Conservation (phyloP, 2,329 filamentous ascomycete genomes). For the Fusarium zealandicum region DNA sequence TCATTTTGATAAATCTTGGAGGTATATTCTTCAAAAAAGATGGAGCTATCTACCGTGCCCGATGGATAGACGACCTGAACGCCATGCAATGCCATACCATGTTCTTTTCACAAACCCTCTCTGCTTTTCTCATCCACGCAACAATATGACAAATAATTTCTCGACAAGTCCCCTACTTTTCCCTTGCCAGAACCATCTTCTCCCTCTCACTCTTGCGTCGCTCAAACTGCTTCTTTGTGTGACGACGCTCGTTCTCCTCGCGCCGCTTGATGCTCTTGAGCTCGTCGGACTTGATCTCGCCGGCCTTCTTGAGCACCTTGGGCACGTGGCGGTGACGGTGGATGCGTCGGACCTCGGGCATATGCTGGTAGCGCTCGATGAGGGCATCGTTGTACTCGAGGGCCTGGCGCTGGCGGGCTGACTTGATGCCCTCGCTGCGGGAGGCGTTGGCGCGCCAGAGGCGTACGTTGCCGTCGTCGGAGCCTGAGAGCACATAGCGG, state of each 20-base stretch:
- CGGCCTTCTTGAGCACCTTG: slow-evolving; percentile 93
- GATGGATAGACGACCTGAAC: slow-evolving; percentile 40
- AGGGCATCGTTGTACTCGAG: slow-evolving; percentile 91
- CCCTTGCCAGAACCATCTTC: slow-evolving; percentile 82
- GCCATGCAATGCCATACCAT: slow-evolving; percentile 46
- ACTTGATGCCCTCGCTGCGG: slow-evolving; percentile 83
- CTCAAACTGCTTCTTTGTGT: slow-evolving; percentile 82
- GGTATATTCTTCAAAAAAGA: slow-evolving; percentile 33
- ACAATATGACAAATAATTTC: slow-evolving; percentile 4
- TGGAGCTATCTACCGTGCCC: slow-evolving; percentile 30
- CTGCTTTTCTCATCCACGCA: slow-evolving; percentile 11
- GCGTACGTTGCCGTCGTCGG: slow-evolving; percentile 87
- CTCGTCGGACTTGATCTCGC: slow-evolving; percentile 92
- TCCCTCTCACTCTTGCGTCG: slow-evolving; percentile 81
- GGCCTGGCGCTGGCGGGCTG: slow-evolving; percentile 81
- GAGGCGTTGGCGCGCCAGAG: slow-evolving; percentile 91
- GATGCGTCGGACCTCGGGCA: slow-evolving; percentile 95
- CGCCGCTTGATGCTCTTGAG: slow-evolving; percentile 84
- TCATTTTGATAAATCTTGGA: slow-evolving; percentile 1
- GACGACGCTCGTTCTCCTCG: slow-evolving; percentile 93
- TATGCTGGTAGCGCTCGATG: slow-evolving; percentile 84
- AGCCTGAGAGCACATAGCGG: slow-evolving; percentile 88
- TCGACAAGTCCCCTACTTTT: slow-evolving; percentile 53
- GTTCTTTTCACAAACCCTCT: slow-evolving; percentile 31
- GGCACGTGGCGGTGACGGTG: slow-evolving; percentile 90